Evolutionary conservation across 2,329 filamentous ascomycete genomes (phyloP), one percentile per base, ranked within the genome.

Genomic region (Exophiala mesophila): DNA sequence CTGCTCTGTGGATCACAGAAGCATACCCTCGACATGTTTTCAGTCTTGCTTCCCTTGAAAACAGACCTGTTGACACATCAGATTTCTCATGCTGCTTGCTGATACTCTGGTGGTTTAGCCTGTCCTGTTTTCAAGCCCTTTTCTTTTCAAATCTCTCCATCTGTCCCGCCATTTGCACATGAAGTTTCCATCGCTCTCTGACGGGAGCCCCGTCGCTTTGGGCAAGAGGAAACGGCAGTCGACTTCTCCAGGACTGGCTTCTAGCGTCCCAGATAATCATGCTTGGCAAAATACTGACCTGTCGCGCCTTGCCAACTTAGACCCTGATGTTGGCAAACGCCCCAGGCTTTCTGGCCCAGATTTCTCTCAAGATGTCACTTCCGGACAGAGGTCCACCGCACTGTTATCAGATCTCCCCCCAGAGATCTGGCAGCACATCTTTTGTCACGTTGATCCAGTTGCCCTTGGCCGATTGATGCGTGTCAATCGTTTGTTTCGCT

Each of bases 341-440:
- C n/a, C n/a, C n/a, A n/a, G n/a, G n/a, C n/a, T n/a, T n/a, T n/a
- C n/a, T n/a, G n/a, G n/a, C n/a, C n/a, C n/a, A n/a, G n/a, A n/a
- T n/a, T n/a, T n/a, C n/a, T n/a, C n/a, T n/a, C n/a, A n/a, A n/a
- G n/a, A n/a, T n/a, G n/a, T n/a, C n/a, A n/a, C n/a, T n/a, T n/a
- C n/a, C n/a, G n/a, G n/a, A n/a, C n/a, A n/a, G n/a, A n/a, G n/a
- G n/a, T n/a, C n/a, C n/a, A n/a, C n/a, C n/a, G n/a, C n/a, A n/a
- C n/a, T n/a, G n/a, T n/a, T n/a, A 31, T 16, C 12, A 36, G 39
- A 48, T 39, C 44, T 49, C 26, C 49, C 47, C 31, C 31, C 32
- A 54, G 76, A 81, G 63, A 66, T 85, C 57, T 86, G 83, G 82
- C 82, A 86, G 58, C 73, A 75, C 58, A 70, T 86, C 56, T 85